phyloP scores from a whole-genome alignment of 106 monocot genomes.

The Platanthera zijinensis region DNA sequence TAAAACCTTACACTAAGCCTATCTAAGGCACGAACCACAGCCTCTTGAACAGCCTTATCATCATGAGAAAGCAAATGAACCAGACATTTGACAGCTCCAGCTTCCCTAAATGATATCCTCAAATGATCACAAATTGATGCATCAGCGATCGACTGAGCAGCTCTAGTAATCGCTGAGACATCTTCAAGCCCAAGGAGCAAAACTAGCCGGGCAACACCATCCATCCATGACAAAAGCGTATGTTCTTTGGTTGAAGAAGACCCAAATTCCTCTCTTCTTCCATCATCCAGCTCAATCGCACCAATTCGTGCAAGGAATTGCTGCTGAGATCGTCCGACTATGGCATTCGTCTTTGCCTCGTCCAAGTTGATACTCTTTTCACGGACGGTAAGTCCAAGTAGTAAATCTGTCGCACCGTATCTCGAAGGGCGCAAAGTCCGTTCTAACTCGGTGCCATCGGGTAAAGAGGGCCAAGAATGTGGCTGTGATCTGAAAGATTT shows the following conservation, averaged over 20 bases:
- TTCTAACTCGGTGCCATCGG: constrained; percentile 69
- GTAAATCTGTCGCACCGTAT: constrained; percentile 82
- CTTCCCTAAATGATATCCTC: constrained; percentile 75
- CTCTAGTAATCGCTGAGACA: constrained; percentile 50
- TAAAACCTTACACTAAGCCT: constrained; percentile 66
- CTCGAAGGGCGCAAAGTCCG: constrained; percentile 45
- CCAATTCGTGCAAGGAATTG: constrained; percentile 90
- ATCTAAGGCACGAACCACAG: constrained; percentile 61
- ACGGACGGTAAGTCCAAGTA: constrained; percentile 54
- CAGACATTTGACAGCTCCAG: constrained; percentile 60
- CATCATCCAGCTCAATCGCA: constrained; percentile 62
- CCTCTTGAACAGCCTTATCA: constrained; percentile 33
- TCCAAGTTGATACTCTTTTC: constrained; percentile 43
- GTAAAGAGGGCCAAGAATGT: constrained; percentile 82
- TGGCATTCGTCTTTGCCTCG: constrained; percentile 64
- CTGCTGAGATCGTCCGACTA: constrained; percentile 83
- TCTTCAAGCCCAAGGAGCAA: constrained; percentile 84
- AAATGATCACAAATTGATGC: constrained; percentile 58
- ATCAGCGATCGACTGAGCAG: constrained; percentile 70
- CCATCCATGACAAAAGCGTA: constrained; percentile 67
- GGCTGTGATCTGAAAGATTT: constrained; percentile 50
- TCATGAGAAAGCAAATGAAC: constrained; percentile 48
- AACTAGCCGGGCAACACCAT: constrained; percentile 82
- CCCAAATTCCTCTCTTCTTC: constrained; percentile 8
- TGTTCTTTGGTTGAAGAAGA: constrained; percentile 24